A percentile compares a stretch with the other conserved stretches of the same genome.
Evolutionary conservation across 306 rosid species (phyloP).

Genomic region (Benincasa hispida): DNA sequence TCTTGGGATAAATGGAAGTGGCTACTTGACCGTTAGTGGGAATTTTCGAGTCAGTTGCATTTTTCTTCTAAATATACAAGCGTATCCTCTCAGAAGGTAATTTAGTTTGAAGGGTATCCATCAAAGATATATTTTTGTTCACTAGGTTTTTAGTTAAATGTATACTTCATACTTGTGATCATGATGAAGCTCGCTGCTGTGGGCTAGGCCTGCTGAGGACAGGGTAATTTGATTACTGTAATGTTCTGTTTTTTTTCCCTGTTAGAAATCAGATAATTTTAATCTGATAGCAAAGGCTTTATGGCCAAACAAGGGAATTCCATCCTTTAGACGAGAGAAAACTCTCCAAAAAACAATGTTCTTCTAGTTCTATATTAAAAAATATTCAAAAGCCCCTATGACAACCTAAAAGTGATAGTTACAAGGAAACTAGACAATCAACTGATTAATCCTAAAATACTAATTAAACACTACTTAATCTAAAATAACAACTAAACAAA

Average conservation of each 20-base stretch:
- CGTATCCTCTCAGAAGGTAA: background rate
- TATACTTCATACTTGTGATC: background rate
- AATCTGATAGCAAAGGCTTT: background rate
- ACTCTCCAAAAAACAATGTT: too few species aligned
- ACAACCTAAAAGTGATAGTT: too few species aligned
- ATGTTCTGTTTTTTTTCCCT: background rate
- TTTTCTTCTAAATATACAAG: background rate
- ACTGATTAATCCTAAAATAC: too few species aligned
- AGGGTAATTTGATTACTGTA: background rate
- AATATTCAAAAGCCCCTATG: too few species aligned
- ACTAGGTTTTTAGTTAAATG: background rate
- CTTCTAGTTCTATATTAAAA: too few species aligned
- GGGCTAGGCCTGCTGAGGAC: background rate
- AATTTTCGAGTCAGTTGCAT: background rate
- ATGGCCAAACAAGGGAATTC: too few species aligned
- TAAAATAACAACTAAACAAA: too few species aligned
- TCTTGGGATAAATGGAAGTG: background rate
- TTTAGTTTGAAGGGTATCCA: background rate
- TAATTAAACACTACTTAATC: too few species aligned
- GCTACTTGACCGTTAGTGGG: background rate
- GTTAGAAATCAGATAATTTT: background rate
- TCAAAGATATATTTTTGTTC: background rate
- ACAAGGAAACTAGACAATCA: too few species aligned
- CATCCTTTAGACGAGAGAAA: too few species aligned
- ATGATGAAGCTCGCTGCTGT: background rate